Base-by-base conservation (phyloP, 768 basidiomycete species). In the Hemileccinum rubropunctum region DNA sequence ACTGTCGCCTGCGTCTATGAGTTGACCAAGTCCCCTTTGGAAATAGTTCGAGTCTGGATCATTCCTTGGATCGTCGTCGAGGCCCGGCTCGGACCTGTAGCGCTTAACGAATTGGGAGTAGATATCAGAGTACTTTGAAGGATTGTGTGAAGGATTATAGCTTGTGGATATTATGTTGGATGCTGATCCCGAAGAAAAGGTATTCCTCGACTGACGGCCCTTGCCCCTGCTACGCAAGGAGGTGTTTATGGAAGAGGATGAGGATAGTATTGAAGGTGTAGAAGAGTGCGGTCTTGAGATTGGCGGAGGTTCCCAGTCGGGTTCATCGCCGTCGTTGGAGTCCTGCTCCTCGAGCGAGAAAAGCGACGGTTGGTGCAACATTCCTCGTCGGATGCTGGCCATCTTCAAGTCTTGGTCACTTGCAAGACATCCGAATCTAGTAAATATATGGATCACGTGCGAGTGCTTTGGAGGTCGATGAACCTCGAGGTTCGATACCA, bases 11-110 rank as follows among this genome's bases (percentile, higher is more conserved):
- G 78, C 83, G 37, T 83, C 85, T 57, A 83, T 77, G 5, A 80
- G 77, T 55, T 88, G 77, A 35, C 84, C 82, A 6, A 86, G 69
- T 14, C 86, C 88, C 43, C 81, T 76, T 62, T 88, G 83, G 66
- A 84, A 86, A 67, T 88, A 90, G 62, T 91, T 84, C 56, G 80
- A 83, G 64, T 91, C 89, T n/a, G 88, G 86, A 64, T 91, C 90
- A 58, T 83, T 81, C 50, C 84, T 78, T 20, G 82, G 79, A 65
- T 90, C 86, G 52, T 86, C 86, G 42, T 78, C 75, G 35, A 79
- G 73, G 21, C 73, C 78, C n/a, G 77, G 73, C 51, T 77, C 78
- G 6, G 84, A 82, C 61, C 86, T 77, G 69, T 90, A 91, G 21
- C 86, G 76, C 55, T 78, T 80, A 37, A 91, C 81, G 62, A 91